Base-by-base conservation (phyloP, 2,329 filamentous ascomycete species). In the Calonectria ilicicola region DNA sequence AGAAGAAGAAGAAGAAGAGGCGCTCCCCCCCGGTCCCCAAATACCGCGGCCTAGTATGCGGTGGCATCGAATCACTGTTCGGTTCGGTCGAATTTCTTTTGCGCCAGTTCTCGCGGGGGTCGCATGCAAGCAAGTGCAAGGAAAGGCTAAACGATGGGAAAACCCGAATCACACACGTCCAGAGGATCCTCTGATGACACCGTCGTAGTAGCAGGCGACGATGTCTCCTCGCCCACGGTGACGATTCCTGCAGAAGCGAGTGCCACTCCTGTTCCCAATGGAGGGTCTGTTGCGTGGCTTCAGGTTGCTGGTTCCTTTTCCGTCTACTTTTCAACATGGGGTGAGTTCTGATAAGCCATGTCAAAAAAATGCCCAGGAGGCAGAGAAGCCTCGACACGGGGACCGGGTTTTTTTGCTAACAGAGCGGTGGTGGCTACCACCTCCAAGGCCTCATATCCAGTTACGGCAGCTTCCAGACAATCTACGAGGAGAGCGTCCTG, bases 251-350 rank as follows among this genome's bases (percentile, higher is more conserved):
- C 63, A 49, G n/a, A 49, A 5, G 29, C 26, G 47, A 44, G 27
- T 29, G 6, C 51, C 10, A 29, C 68, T 1, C 32, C 46, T 0
- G 7, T 72, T 1, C 76, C 77, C 15, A 64, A 79, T 35, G 72
- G 77, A 12, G 77, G 77, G 0, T 29, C 71, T 2, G 10, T 65
- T 1, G 77, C 77, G n/a, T 79, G 77, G 77, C 44, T 79, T 5
- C 77, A 79, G 15, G 75, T 78, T 0, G 72, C 60, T 0, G 77
- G 76, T 15, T 75, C 75, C 2, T 78, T 79, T 1, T 79, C 73
- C 2, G 73, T 79, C 3, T 79, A 78, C 23, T 79, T 79, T 46
- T 72, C 68, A 2, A 79, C 77, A 19, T 79, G 77, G 77, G 77
- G 77, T 79, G 67, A 40, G 58, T 40, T 49, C 9, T 38, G 32